A percentile compares a stretch with the other conserved stretches of the same genome.
Conservation (phyloP, 163 green algal genomes). For the Prototheca cutis region DNA sequence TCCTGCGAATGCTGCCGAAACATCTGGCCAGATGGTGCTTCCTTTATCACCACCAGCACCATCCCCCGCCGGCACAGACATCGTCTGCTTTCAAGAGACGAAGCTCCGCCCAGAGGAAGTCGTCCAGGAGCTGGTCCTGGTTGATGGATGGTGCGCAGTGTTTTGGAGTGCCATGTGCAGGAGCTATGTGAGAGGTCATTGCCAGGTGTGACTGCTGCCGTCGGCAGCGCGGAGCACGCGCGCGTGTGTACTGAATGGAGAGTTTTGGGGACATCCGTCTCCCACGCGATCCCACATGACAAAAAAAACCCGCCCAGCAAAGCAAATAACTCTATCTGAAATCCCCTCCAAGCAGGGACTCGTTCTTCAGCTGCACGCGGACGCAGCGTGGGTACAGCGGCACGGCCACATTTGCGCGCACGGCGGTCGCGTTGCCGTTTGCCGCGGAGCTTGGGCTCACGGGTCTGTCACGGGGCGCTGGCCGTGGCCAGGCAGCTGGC, state of each 20-base stretch:
- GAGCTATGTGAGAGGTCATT: background rate
- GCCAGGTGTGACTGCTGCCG: background rate
- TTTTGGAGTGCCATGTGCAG: too few relatives aligned
- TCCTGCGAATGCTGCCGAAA: too few relatives aligned
- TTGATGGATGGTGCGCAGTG: slow-evolving; percentile 61
- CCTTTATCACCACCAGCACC: background rate
- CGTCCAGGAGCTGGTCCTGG: slow-evolving; percentile 39
- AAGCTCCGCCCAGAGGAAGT: slow-evolving; percentile 54
- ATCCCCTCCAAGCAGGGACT: too few relatives aligned
- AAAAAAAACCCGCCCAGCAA: too few relatives aligned
- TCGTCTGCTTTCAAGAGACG: slow-evolving; percentile 68
- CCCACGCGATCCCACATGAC: too few relatives aligned
- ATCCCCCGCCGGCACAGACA: slow-evolving; percentile 20
- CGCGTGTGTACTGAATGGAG: too few relatives aligned
- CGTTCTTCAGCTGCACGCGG: slow-evolving; percentile 31
- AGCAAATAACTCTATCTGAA: too few relatives aligned
- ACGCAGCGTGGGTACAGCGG: slow-evolving; percentile 49
- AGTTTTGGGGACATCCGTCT: too few relatives aligned
- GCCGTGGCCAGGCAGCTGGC: too few relatives aligned
- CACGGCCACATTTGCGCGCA: slow-evolving; percentile 56
- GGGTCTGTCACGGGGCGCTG: too few relatives aligned
- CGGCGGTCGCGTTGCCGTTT: slow-evolving; percentile 19
- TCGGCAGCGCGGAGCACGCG: too few relatives aligned
- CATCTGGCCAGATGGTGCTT: background rate
- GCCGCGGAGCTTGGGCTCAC: slow-evolving; percentile 34